These are phyloP conservation scores for Epichloe gansuensis DNA, from an alignment of 2,329 filamentous ascomycete species.

Conservation along the genomic window DNA sequence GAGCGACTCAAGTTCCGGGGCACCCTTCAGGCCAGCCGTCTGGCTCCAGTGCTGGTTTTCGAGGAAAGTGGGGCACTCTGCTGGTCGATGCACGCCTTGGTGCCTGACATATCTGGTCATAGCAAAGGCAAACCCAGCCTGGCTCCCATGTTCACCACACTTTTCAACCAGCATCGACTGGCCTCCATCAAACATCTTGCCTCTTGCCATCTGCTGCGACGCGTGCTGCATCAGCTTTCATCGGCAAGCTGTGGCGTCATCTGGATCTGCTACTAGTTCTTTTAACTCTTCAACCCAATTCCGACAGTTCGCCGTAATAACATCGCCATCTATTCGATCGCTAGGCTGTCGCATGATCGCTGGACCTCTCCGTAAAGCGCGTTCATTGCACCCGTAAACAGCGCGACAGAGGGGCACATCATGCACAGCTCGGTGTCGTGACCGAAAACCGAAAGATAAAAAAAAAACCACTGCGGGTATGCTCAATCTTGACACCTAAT, in stretches of 20 bases:
- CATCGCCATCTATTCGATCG: slow-evolving; percentile 4
- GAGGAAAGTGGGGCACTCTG: neutral
- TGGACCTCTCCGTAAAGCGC: slow-evolving; percentile 9
- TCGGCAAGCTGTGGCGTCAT: slow-evolving; percentile 14
- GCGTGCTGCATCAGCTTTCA: slow-evolving; percentile 11
- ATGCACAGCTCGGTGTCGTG: neutral
- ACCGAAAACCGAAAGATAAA: slow-evolving; percentile 14
- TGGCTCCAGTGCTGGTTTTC: neutral
- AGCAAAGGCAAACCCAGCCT: slow-evolving; percentile 2
- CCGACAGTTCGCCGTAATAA: slow-evolving; percentile 6
- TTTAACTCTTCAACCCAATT: slow-evolving; percentile 6
- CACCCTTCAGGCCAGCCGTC: neutral
- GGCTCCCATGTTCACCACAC: slow-evolving; percentile 16
- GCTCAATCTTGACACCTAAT: slow-evolving; percentile 14
- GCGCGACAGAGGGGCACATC: slow-evolving; percentile 13
- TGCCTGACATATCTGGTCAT: slow-evolving; percentile 23
- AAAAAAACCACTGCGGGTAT: slow-evolving; percentile 20
- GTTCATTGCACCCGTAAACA: slow-evolving; percentile 23
- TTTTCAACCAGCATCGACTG: slow-evolving; percentile 21
- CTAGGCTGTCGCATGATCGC: slow-evolving; percentile 7
- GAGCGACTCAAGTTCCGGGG: slow-evolving; percentile 10
- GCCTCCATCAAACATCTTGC: slow-evolving; percentile 17
- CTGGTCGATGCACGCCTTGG: slow-evolving; percentile 8
- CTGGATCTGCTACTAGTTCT: slow-evolving; percentile 10
- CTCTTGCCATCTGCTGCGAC: slow-evolving; percentile 15